Base-by-base conservation (phyloP, 1,284 basidiomycete genomes). In the Peniophora sp. region DNA sequence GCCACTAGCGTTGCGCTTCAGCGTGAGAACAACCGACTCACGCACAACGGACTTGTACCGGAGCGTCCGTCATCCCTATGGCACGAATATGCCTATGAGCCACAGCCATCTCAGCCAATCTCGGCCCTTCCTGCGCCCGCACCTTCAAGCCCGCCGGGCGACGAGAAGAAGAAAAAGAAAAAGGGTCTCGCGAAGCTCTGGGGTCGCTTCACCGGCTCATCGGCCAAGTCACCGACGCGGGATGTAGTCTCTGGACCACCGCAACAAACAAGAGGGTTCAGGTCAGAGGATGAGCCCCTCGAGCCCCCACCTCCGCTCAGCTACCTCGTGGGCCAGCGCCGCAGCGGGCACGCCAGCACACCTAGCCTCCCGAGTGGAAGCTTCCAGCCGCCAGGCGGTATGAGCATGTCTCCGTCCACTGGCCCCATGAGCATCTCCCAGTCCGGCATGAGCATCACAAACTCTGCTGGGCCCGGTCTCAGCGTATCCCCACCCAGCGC, bases 281-380 rank as follows among this genome's bases (percentile, higher is more conserved):
- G 70, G 9, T 22, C 11, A 50, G 86, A 89, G 56, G 83, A 88
- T 61, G 64, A 73, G 16, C 89, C 89, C 3, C 72, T 94, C 35
- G 83, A 86, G 2, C 92, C 92, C 1, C 92, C 92, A 3, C 92
- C 92, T 2, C 85, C 89, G 2, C 64, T 94, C 52, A 89, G 88
- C 0, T 92, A 91, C 68, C 77, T 94, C 36, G 87, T 92, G 2
- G 78, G 81, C 56, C 77, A 87, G 50, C 71, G 77, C n/a, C 72
- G 72, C 44, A 69, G 69, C 20, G 78, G 83, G 45, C 70, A 68
- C 32, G 66, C n/a, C 8, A 20, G 38, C 19, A n/a, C 16, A 16
- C 38, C n/a, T 8, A n/a, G 19, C n/a, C n/a, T 41, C 19, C 19
- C 38, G 38, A 41, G 8, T 8, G n/a, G 8, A 20, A 8, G n/a